phyloP scores from a whole-genome alignment of 2,329 filamentous ascomycete genomes.

The Xylariomycetidae sp. region DNA sequence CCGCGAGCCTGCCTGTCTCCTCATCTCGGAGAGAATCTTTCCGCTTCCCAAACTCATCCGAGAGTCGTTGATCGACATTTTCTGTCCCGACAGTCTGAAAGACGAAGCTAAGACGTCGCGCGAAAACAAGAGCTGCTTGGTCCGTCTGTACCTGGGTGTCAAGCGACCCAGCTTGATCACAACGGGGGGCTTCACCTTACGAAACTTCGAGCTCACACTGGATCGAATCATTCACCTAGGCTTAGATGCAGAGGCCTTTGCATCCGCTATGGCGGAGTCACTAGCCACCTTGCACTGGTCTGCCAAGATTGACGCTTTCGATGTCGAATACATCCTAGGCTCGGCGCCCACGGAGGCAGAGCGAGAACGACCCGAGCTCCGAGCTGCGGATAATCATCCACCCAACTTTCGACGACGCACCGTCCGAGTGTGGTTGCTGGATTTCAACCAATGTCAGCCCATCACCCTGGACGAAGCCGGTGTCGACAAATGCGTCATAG shows the following conservation, averaged over 20 bases:
- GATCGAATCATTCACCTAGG: not conserved
- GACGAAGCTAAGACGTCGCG: not conserved
- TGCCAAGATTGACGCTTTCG: not conserved
- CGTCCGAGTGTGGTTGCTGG: slow-evolving; percentile 1
- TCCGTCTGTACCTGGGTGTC: not conserved
- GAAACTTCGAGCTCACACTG: slow-evolving; percentile 2
- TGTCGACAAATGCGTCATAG: slow-evolving; percentile 1
- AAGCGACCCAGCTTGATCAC: not conserved
- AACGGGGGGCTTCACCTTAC: not conserved
- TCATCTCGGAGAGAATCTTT: slow-evolving; percentile 1
- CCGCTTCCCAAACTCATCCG: slow-evolving; percentile 1
- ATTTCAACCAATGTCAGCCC: slow-evolving; percentile 2
- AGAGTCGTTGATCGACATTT: not conserved
- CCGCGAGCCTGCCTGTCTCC: slow-evolving; percentile 1
- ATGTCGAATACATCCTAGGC: slow-evolving; percentile 1
- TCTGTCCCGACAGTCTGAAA: not conserved
- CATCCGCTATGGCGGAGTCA: not conserved
- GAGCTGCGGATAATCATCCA: not conserved
- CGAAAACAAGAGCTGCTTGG: not conserved
- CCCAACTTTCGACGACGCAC: not conserved
- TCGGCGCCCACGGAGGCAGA: not conserved
- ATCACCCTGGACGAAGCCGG: not conserved
- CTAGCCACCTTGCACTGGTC: not conserved
- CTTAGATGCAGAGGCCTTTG: not conserved
- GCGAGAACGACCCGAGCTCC: not conserved